phyloP scores from a whole-genome alignment of 495 filamentous ascomycete species.

The Aspergillus sclerotioniger region DNA sequence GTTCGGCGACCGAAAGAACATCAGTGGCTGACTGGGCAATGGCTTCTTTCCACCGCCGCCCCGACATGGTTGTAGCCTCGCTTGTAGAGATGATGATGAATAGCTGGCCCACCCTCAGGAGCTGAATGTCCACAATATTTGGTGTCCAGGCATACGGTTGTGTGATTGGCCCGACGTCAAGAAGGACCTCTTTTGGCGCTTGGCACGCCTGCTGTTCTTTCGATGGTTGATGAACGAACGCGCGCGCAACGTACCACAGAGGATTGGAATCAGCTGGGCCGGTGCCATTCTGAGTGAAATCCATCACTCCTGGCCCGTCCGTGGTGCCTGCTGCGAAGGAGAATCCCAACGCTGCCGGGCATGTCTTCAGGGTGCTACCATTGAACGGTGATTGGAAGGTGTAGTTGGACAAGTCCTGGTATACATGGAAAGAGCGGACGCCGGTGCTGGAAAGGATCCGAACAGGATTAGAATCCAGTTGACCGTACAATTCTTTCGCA shows the following conservation, averaged over 20 bases:
- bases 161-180: slow-evolving; percentile 81
- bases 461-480: slow-evolving; percentile 45
- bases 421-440: slow-evolving; percentile 72
- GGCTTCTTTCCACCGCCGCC: slow-evolving; percentile 86
- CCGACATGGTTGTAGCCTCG: slow-evolving; percentile 94
- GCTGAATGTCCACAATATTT: slow-evolving; percentile 90
- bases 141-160: slow-evolving; percentile 87
- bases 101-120: slow-evolving; percentile 83
- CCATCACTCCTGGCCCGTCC: slow-evolving; percentile 88
- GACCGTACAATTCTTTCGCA: slow-evolving; percentile 60
- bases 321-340: slow-evolving; percentile 94
- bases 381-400: slow-evolving; percentile 71
- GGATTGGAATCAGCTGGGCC: slow-evolving; percentile 72
- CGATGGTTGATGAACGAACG: slow-evolving; percentile 68
- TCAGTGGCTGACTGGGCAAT: slow-evolving; percentile 55
- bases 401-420: slow-evolving; percentile 71
- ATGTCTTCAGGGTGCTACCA: slow-evolving; percentile 68
- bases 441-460: slow-evolving; percentile 50
- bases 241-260: slow-evolving; percentile 75
- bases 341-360: slow-evolving; percentile 89
- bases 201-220: slow-evolving; percentile 77
- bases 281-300: slow-evolving; percentile 86
- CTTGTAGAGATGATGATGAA: slow-evolving; percentile 85
- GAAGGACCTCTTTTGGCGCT: slow-evolving; percentile 77
- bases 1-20: slow-evolving; percentile 49